Evolutionary conservation across 2,329 filamentous ascomycete genomes (phyloP).

Genomic region (Aspergillus niger): DNA sequence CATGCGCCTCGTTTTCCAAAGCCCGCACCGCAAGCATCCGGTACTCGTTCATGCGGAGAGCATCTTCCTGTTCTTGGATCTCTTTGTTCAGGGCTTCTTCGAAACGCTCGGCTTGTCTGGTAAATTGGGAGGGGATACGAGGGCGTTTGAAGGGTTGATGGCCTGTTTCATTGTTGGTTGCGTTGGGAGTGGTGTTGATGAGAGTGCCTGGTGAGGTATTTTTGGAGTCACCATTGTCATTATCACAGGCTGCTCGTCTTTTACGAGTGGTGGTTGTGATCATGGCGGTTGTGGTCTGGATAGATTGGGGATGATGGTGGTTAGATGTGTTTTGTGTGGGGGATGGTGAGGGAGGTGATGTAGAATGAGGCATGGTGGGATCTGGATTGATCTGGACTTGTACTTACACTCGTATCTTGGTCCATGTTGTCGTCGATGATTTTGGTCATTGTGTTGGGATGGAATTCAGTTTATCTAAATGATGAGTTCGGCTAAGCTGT

Average conservation of each 20-base stretch:
- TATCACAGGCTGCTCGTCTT: background rate
- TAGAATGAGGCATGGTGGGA: background rate
- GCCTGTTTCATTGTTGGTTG: background rate
- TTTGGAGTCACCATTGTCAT: background rate
- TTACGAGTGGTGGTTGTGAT: background rate
- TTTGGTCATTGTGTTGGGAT: background rate
- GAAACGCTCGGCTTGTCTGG: background rate
- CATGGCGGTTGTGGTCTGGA: background rate
- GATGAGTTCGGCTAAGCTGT: background rate
- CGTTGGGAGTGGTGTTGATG: background rate
- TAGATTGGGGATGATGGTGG: background rate
- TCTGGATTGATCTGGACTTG: no score
- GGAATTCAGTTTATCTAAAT: background rate
- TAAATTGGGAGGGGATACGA: background rate
- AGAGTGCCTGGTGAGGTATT: background rate
- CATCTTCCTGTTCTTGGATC: background rate
- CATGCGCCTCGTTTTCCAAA: background rate
- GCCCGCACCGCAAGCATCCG: background rate
- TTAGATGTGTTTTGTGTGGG: background rate
- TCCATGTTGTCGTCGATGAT: background rate
- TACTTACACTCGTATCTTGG: background rate
- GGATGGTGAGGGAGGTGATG: background rate
- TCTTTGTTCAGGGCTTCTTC: background rate
- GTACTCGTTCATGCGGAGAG: background rate
- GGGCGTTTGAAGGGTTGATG: background rate